Base-by-base conservation (phyloP, 306 rosid species). In the Erythrophleum fordii region DNA sequence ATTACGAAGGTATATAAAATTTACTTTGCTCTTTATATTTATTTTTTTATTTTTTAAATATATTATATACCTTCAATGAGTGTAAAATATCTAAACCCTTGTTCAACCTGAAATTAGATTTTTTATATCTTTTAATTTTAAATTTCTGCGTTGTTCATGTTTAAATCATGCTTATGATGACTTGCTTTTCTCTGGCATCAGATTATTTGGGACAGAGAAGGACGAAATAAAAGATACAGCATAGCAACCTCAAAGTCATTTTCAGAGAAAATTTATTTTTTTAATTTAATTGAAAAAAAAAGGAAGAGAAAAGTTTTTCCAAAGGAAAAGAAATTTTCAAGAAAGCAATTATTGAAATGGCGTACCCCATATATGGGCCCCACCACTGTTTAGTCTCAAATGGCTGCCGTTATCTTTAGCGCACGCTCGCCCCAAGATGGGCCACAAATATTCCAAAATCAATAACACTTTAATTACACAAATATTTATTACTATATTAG, bases 291-390 rank as follows among this genome's bases (percentile, higher is more conserved):
- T 51, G 41, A 42, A 42, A 42, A 45, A 22, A 6, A 18, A 11
- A 5, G 11, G 1, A 11, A 26, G 13, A 14, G 17, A 5, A 14
- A 14, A 10, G 10, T 6, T 1, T 45, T 51, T 51, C 7, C 23
- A 5, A 55, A 56, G 28, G 12, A 51, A 71, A 18, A 42, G 74
- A 84, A 77, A 82, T 52, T n/a, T 78, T 84, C 78, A 74, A 87
- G 81, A 44, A 79, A 17, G 83, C 89, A 92, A 92, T 87, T 22
- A 88, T 90, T 88, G 81, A 76, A 75, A 69, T 29, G 70, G 73
- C 18, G 81, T 55, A 6, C 18, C 69, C 83, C 20, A 68, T 16
- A 1, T 2, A 37, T 73, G 86, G 91, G 87, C 12, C 44, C 91
- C 90, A 69, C 90, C 90, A 84, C 86, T 82, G 64, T 72, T 70